Percentiles rank a stretch among this genome's conserved stretches.
Evolutionary conservation across 2,329 filamentous ascomycete genomes (phyloP).

Genomic region (Fusarium sp.): DNA sequence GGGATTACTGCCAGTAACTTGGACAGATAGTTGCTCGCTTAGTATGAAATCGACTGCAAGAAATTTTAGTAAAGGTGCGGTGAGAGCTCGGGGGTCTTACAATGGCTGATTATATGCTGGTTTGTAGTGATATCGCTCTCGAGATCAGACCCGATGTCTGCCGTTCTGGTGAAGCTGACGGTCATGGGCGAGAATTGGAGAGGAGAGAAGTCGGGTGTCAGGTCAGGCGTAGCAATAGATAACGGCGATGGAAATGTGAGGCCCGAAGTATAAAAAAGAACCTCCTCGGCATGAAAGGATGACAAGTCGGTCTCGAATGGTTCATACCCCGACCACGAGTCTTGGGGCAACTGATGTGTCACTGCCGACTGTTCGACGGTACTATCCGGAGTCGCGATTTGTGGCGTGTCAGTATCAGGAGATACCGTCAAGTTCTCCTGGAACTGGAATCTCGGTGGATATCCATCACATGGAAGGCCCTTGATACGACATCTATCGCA

Average conservation of each 20-base stretch:
- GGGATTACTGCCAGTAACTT: constrained; percentile 36
- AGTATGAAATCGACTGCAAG: constrained; percentile 35
- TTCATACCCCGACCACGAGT: fast-evolving
- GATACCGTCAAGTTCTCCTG: constrained; percentile 23
- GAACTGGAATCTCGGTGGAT: constrained; percentile 47
- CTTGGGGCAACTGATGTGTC: background rate
- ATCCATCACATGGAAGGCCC: constrained; percentile 48
- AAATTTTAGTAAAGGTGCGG: background rate
- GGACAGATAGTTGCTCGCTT: constrained; percentile 37
- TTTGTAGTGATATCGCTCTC: constrained; percentile 15
- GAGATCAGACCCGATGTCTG: background rate
- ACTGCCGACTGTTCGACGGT: fast-evolving
- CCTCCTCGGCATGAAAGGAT: background rate
- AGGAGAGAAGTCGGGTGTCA: background rate
- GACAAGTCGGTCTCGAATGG: fast-evolving
- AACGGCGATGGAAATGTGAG: background rate
- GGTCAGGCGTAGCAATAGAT: background rate
- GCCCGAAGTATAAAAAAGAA: background rate
- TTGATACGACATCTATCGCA: constrained; percentile 47
- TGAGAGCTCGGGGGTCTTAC: background rate
- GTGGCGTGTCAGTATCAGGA: fast-evolving
- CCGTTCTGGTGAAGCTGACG: background rate
- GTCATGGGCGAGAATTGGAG: background rate
- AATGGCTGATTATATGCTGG: constrained; percentile 21
- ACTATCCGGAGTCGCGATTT: background rate